Conservation (phyloP, 2,329 filamentous ascomycete species). For the Stemphylium beticola region DNA sequence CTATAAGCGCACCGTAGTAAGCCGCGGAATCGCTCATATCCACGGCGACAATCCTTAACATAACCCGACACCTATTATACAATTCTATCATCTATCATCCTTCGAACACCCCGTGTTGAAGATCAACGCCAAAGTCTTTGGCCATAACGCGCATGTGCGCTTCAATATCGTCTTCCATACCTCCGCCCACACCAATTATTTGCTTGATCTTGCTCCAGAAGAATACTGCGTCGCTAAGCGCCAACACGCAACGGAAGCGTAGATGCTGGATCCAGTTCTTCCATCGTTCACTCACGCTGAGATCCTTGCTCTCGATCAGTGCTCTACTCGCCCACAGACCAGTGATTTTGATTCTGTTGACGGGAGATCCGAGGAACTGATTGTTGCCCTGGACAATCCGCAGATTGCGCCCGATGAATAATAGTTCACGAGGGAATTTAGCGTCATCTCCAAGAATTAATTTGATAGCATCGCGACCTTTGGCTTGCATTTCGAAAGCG, state of each 20-base stretch:
- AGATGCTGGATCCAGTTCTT: slow-evolving; percentile 77
- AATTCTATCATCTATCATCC: slow-evolving; percentile 52
- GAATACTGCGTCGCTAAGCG: slow-evolving; percentile 80
- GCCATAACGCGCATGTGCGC: slow-evolving; percentile 85
- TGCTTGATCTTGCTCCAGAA: slow-evolving; percentile 81
- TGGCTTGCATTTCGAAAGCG: slow-evolving; percentile 81
- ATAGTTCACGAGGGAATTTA: slow-evolving; percentile 87
- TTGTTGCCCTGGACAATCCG: slow-evolving; percentile 94
- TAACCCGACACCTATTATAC: background rate
- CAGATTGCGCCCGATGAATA: slow-evolving; percentile 91
- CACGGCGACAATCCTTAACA: no score
- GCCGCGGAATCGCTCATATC: no score
- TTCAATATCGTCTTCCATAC: slow-evolving; percentile 96
- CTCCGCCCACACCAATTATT: slow-evolving; percentile 74
- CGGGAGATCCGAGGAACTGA: slow-evolving; percentile 85
- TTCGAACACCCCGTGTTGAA: slow-evolving; percentile 88
- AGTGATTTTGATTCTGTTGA: slow-evolving; percentile 92
- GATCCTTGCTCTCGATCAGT: slow-evolving; percentile 74
- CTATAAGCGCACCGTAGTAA: no score
- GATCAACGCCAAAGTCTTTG: slow-evolving; percentile 87
- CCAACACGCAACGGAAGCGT: slow-evolving; percentile 79
- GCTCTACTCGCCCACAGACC: slow-evolving; percentile 87
- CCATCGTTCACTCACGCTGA: slow-evolving; percentile 67
- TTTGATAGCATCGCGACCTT: slow-evolving; percentile 74
- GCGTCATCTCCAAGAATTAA: slow-evolving; percentile 83